Evolutionary conservation across 2,329 filamentous ascomycete species (phyloP).

Genomic region (Bipolaris cookei): DNA sequence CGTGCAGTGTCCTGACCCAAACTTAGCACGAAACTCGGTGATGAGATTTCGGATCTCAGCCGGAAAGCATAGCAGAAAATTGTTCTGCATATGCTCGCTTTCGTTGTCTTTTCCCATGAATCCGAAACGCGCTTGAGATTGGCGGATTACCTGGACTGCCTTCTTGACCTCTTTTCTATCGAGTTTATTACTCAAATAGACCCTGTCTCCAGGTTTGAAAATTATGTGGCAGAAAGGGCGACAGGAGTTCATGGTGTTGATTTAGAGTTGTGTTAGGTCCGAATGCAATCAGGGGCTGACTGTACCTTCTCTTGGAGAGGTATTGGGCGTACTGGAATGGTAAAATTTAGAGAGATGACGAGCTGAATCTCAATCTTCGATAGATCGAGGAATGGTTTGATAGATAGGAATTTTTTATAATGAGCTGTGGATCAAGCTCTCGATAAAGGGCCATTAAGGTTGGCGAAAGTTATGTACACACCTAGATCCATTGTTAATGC

Average conservation of each 20-base stretch:
- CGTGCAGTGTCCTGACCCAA: not conserved
- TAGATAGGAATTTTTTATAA: too few relatives aligned
- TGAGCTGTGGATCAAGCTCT: too few relatives aligned
- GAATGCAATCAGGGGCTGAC: too few relatives aligned
- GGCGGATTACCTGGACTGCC: not conserved
- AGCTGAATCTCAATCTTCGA: too few relatives aligned
- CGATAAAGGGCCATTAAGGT: too few relatives aligned
- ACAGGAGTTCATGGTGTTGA: not conserved
- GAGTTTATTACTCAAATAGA: not conserved
- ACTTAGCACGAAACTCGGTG: not conserved
- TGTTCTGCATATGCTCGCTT: not conserved
- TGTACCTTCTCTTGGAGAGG: too few relatives aligned
- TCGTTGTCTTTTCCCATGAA: not conserved
- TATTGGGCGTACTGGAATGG: too few relatives aligned
- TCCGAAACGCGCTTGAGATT: not conserved
- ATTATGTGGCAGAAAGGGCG: not conserved
- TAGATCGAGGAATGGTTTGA: too few relatives aligned
- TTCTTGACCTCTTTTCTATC: not conserved
- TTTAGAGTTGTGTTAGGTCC: too few relatives aligned
- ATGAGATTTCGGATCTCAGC: not conserved
- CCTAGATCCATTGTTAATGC: too few relatives aligned
- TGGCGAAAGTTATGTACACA: too few relatives aligned
- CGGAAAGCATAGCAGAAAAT: not conserved
- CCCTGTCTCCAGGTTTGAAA: not conserved
- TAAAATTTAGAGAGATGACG: too few relatives aligned